Evolutionary conservation across 805 yeast genomes (phyloP).

Genomic region (Kockiozyma suomiensis): DNA sequence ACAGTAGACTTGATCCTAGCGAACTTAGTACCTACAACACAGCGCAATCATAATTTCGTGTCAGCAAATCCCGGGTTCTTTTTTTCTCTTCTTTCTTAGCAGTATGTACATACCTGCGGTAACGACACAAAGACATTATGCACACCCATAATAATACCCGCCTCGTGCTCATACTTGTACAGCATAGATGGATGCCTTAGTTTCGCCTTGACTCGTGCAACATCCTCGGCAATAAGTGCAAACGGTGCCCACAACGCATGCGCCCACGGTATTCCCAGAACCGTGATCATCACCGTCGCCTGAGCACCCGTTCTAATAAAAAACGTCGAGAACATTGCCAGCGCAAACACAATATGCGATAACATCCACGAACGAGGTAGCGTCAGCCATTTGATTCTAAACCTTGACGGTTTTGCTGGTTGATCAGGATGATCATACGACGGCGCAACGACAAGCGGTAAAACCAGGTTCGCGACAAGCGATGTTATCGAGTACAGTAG

Average conservation of each 20-base stretch:
- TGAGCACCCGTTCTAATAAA: conserved; percentile 46
- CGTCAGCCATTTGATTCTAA: conserved; percentile 25
- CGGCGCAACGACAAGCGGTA: conserved; percentile 50
- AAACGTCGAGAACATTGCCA: conserved; percentile 53
- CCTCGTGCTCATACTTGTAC: conserved; percentile 51
- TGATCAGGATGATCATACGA: conserved; percentile 34
- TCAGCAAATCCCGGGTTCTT: background rate
- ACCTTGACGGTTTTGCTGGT: conserved; percentile 1
- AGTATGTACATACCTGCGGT: conserved; percentile 50
- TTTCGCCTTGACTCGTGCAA: conserved; percentile 54
- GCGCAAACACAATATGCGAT: conserved; percentile 55
- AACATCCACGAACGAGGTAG: conserved; percentile 50
- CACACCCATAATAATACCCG: conserved; percentile 59
- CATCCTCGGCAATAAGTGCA: conserved; percentile 60
- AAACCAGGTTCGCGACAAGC: conserved; percentile 48
- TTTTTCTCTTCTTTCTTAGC: background rate
- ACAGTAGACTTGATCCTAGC: conserved; percentile 51
- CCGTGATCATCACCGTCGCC: conserved; percentile 54
- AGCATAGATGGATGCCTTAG: conserved; percentile 32
- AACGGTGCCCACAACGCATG: conserved; percentile 69
- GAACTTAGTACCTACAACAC: conserved; percentile 46
- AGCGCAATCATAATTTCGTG: background rate
- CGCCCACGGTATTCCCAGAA: conserved; percentile 67
- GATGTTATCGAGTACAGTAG: conserved; percentile 54
- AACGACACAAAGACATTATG: conserved; percentile 62